Evolutionary conservation across 352 stramenopile genomes (phyloP).

Genomic region (Phytopythium helicoides): DNA sequence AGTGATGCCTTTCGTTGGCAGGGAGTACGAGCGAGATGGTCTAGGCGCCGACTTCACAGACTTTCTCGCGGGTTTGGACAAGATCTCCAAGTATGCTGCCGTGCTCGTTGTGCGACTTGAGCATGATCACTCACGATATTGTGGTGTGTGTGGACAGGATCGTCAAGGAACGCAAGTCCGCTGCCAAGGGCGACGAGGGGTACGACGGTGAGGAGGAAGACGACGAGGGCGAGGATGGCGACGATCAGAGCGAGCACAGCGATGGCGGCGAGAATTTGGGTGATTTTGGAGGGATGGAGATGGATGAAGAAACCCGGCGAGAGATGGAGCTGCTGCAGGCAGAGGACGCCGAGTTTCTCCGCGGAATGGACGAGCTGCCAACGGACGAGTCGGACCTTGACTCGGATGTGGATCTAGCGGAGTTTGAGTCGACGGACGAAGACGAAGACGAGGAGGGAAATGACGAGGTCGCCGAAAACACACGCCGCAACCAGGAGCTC

Average conservation of each 20-base stretch:
- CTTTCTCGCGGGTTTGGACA: slow-evolving; percentile 68
- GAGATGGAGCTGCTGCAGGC: slow-evolving; percentile 76
- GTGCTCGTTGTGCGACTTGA: too few species aligned
- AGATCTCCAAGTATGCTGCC: slow-evolving; percentile 58
- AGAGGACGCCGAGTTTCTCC: slow-evolving; percentile 81
- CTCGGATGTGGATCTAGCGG: slow-evolving; percentile 56
- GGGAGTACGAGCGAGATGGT: slow-evolving; percentile 77
- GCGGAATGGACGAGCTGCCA: slow-evolving; percentile 81
- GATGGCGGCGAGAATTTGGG: slow-evolving; percentile 10
- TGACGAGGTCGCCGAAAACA: slow-evolving; percentile 52
- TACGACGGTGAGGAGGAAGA: slow-evolving; percentile 22
- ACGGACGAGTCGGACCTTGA: slow-evolving; percentile 81
- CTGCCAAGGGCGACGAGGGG: slow-evolving; percentile 7
- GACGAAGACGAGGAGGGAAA: slow-evolving; percentile 37
- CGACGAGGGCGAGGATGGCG: slow-evolving; percentile 20
- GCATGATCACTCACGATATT: too few species aligned
- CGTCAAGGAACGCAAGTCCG: slow-evolving; percentile 50
- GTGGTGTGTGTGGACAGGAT: too few species aligned
- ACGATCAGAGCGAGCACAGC: slow-evolving; percentile 22
- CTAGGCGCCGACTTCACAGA: slow-evolving; percentile 80
- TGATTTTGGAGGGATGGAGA: slow-evolving; percentile 42
- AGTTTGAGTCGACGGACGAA: slow-evolving; percentile 67
- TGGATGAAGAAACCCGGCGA: slow-evolving; percentile 76
- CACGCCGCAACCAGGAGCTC: slow-evolving; percentile 46
- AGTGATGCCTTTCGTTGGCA: slow-evolving; percentile 19